Conservation (phyloP, 2,329 filamentous ascomycete genomes). For the Alternaria infectoria region DNA sequence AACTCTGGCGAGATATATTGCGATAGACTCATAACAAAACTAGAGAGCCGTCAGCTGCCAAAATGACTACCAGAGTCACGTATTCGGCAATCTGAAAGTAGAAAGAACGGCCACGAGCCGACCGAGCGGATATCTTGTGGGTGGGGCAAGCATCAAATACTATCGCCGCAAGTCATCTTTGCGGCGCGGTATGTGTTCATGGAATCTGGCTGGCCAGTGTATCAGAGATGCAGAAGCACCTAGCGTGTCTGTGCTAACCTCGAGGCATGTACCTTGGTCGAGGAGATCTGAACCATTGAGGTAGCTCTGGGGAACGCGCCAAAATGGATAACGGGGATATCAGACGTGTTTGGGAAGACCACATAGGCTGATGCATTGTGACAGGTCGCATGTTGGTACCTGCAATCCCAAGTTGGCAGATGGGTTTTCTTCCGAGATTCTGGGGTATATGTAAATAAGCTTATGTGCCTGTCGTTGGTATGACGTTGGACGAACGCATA, state of each 20-base stretch:
- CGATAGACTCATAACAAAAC: conserved; percentile 1
- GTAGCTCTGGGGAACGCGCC: neutral
- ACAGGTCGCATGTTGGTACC: neutral
- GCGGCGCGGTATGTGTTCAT: neutral
- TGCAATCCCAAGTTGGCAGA: neutral
- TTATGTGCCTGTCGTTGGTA: neutral
- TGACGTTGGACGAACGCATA: neutral
- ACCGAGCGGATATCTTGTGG: neutral
- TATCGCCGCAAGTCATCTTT: conserved; percentile 1
- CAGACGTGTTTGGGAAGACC: neutral
- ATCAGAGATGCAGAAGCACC: neutral
- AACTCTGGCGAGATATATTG: conserved; percentile 7
- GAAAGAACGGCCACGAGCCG: neutral
- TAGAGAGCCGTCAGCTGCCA: neutral
- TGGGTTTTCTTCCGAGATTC: neutral
- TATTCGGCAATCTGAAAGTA: conserved; percentile 1
- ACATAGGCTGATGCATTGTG: neutral
- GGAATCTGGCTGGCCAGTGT: neutral
- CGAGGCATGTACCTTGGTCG: conserved; percentile 3
- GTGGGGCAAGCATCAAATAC: conserved; percentile 5
- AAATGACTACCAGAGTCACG: conserved; percentile 17
- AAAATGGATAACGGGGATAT: neutral
- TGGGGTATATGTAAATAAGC: conserved; percentile 1
- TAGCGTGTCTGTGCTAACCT: neutral
- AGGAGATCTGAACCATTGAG: neutral